Evolutionary conservation across 345 rosid species (phyloP).

Genomic region (Stellera chamaejasme): DNA sequence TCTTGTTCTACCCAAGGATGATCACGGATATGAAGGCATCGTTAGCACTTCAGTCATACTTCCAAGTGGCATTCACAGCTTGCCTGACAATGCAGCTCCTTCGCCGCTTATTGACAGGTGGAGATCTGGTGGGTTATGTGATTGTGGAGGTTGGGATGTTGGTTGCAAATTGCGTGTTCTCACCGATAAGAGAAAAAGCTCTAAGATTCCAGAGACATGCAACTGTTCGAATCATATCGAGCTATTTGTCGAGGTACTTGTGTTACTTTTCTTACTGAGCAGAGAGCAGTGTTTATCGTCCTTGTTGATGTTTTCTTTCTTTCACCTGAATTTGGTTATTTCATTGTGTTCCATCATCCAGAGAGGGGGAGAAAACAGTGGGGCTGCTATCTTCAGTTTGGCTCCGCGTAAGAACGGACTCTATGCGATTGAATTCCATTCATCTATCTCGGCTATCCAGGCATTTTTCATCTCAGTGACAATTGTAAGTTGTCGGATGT

Average conservation of each 20-base stretch:
- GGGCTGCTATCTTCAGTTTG: conserved; percentile 51
- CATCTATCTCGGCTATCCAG: conserved; percentile 51
- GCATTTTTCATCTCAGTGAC: conserved; percentile 68
- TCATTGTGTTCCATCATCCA: conserved; percentile 12
- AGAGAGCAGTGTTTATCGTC: neutral
- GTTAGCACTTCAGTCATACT: conserved; percentile 38
- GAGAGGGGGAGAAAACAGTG: conserved; percentile 29
- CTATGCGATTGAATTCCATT: conserved; percentile 53
- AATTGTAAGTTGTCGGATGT: conserved; percentile 27
- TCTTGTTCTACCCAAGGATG: conserved; percentile 14
- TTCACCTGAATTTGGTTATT: neutral
- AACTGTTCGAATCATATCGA: conserved; percentile 28
- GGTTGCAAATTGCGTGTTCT: conserved; percentile 66
- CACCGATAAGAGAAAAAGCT: conserved; percentile 21
- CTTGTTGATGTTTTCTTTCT: neutral
- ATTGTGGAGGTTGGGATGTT: conserved; percentile 98
- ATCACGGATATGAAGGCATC: conserved; percentile 14
- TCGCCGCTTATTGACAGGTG: conserved; percentile 64
- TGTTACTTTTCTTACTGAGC: neutral
- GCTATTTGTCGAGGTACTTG: conserved; percentile 50
- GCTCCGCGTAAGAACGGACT: conserved; percentile 41
- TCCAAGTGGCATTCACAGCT: conserved; percentile 72
- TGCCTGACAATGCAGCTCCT: conserved; percentile 56
- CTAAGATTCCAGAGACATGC: conserved; percentile 15
- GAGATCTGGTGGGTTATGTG: conserved; percentile 72